Evolutionary conservation across 805 yeast species (phyloP), one percentile per base, ranked within the genome.

Genomic region (Ogataea chonburiensis): DNA sequence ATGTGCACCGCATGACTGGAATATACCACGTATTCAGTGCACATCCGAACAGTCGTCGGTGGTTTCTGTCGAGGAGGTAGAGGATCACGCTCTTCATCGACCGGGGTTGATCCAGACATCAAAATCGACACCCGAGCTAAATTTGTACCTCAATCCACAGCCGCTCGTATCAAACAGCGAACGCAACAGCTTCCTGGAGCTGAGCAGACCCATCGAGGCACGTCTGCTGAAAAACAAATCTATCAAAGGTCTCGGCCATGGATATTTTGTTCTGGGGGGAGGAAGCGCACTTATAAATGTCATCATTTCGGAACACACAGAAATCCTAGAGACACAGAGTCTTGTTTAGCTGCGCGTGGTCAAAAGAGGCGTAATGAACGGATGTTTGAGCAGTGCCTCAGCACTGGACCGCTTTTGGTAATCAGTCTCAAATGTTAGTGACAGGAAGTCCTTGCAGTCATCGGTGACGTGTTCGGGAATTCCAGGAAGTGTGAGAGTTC

Each of bases 401-500:
- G 97, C 95, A 31, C 76, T 67, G 0, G 94, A 86, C 48, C 98
- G 70, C 53, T 75, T 71, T 23, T 71, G 70, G 55, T 79, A 82
- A 50, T 93, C 94, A 15, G 84, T 53, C 42, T 81, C 86, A 55
- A 93, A 86, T 1, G 95, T 75, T 55, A 72, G 63, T 5, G 52
- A 49, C 43, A 89, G 58, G 50, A 93, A 88, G 20, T 75, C 79
- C 45, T 66, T 70, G 3, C 88, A 89, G 22, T 74, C 84, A 5
- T 67, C 66, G 0, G 93, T 77, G 28, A 84, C 75, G 75, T 79
- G 73, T 7, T 72, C 69, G 0, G 98, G 98, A 5, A 86, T 70
- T 28, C 73, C 80, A 0, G 98, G 98, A n/a, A 70, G 60, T 1
- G 82, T 73, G 47, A 82, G 79, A 1, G 93, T 85, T 2, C 98